Evolutionary conservation across 805 yeast genomes (phyloP).

Genomic region (Hermanozyma aechmeae): DNA sequence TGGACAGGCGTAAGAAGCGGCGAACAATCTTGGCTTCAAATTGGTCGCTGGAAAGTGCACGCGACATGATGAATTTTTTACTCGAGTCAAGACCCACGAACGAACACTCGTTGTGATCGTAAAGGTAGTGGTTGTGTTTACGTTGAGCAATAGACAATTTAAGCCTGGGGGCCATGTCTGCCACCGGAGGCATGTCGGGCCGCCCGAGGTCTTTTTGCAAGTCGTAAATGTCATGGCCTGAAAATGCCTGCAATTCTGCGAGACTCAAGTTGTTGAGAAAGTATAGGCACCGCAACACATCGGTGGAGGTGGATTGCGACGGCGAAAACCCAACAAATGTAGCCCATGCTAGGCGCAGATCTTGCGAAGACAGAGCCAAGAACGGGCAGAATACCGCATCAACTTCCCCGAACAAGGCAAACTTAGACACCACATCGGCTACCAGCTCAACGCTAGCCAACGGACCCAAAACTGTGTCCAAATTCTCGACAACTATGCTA

Average conservation of each 20-base stretch:
- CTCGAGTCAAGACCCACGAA: not conserved
- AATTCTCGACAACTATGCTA: slow-evolving; percentile 30
- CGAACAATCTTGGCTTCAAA: slow-evolving; percentile 1
- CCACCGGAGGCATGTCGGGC: too few species aligned
- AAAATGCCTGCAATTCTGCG: slow-evolving; percentile 33
- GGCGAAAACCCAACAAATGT: slow-evolving; percentile 45
- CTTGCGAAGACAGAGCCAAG: slow-evolving; percentile 9
- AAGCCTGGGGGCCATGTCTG: too few species aligned
- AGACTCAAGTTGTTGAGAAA: slow-evolving; percentile 37
- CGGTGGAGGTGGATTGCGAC: slow-evolving; percentile 24
- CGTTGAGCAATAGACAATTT: slow-evolving; percentile 23
- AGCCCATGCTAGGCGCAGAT: slow-evolving; percentile 21
- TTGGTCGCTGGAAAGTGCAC: slow-evolving; percentile 2
- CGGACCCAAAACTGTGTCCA: slow-evolving; percentile 45
- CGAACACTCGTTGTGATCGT: slow-evolving; percentile 2
- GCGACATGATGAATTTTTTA: not conserved
- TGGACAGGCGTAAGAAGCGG: slow-evolving; percentile 14
- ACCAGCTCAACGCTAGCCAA: slow-evolving; percentile 5
- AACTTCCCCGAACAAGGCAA: slow-evolving; percentile 38
- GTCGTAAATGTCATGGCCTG: slow-evolving; percentile 24
- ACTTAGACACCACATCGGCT: slow-evolving; percentile 29
- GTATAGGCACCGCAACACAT: slow-evolving; percentile 40
- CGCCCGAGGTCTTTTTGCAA: too few species aligned
- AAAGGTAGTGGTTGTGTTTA: slow-evolving; percentile 24
- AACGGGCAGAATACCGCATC: slow-evolving; percentile 47